phyloP scores from a whole-genome alignment of 176 grass and related monocot genomes.

The Guadua angustifolia region DNA sequence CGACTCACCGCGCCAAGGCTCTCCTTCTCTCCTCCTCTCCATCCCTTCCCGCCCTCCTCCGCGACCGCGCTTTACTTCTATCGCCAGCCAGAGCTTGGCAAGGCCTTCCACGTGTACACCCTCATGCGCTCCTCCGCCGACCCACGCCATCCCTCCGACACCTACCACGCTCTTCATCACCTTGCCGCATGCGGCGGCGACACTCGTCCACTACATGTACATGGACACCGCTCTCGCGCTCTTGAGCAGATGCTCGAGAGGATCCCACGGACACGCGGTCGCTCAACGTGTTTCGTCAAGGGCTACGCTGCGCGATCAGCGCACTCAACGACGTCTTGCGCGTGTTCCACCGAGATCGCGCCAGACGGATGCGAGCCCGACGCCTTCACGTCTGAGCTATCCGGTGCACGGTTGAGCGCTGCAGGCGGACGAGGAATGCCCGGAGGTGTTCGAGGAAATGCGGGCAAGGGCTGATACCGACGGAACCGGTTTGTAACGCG shows the following conservation, averaged over 20 bases:
- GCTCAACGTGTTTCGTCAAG: conserved; percentile 71
- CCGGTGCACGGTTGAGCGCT: conserved; percentile 75
- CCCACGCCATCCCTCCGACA: conserved; percentile 65
- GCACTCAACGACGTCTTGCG: conserved; percentile 83
- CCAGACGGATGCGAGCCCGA: conserved; percentile 66
- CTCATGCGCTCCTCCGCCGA: conserved; percentile 72
- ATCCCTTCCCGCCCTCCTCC: conserved; percentile 57
- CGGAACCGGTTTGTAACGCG: conserved; percentile 52
- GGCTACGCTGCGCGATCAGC: conserved; percentile 86
- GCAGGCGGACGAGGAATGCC: conserved; percentile 68
- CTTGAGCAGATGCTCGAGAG: conserved; percentile 84
- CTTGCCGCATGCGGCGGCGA: conserved; percentile 56
- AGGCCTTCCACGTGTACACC: conserved; percentile 91
- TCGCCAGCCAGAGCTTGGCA: conserved; percentile 65
- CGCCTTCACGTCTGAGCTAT: conserved; percentile 70
- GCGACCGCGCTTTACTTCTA: conserved; percentile 81
- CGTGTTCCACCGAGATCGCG: conserved; percentile 85
- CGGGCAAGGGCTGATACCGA: conserved; percentile 42
- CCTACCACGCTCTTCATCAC: conserved; percentile 85
- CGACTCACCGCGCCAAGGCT: conserved; percentile 71
- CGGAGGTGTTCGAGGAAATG: conserved; percentile 70
- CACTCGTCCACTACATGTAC: conserved; percentile 76
- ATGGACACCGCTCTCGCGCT: conserved; percentile 75
- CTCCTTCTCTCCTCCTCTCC: conserved; percentile 62
- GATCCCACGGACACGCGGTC: conserved; percentile 61